Percentiles rank a stretch among this genome's conserved stretches.
Evolutionary conservation across 495 filamentous ascomycete species (phyloP).

Genomic region (Penicillium turbatum): DNA sequence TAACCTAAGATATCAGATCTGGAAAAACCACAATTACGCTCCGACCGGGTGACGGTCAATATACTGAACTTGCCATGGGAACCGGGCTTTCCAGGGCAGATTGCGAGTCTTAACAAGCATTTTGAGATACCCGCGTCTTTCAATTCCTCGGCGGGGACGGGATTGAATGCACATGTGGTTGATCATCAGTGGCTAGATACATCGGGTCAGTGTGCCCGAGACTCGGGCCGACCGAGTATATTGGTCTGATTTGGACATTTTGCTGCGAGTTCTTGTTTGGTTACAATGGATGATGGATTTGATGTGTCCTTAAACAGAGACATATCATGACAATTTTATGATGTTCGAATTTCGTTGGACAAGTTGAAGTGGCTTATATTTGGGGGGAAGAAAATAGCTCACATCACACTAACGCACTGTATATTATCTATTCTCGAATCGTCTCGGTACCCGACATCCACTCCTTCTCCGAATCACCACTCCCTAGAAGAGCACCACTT

Average conservation of each 20-base stretch:
- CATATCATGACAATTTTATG: too few species aligned
- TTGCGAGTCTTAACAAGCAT: constrained; percentile 15
- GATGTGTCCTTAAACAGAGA: not conserved
- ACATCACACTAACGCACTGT: not conserved
- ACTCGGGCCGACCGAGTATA: not conserved
- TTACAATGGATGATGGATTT: not conserved
- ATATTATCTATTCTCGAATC: constrained; percentile 12
- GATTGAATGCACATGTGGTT: not conserved
- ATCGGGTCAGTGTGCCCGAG: not conserved
- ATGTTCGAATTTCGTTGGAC: too few species aligned
- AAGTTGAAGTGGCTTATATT: too few species aligned
- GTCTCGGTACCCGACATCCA: constrained; percentile 4
- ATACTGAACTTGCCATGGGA: constrained; percentile 19
- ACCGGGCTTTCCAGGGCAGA: constrained; percentile 5
- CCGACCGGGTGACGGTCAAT: constrained; percentile 20
- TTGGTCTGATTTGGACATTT: not conserved
- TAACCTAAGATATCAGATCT: constrained; percentile 1
- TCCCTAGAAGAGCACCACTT: constrained; percentile 1
- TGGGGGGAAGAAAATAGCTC: too few species aligned
- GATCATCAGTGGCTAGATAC: not conserved
- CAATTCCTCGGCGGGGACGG: not conserved
- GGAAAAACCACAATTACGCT: not conserved
- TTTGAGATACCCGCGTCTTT: constrained; percentile 23
- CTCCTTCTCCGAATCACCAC: constrained; percentile 3
- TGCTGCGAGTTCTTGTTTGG: not conserved